Conservation (phyloP, 306 rosid species). For the Malus fusca region DNA sequence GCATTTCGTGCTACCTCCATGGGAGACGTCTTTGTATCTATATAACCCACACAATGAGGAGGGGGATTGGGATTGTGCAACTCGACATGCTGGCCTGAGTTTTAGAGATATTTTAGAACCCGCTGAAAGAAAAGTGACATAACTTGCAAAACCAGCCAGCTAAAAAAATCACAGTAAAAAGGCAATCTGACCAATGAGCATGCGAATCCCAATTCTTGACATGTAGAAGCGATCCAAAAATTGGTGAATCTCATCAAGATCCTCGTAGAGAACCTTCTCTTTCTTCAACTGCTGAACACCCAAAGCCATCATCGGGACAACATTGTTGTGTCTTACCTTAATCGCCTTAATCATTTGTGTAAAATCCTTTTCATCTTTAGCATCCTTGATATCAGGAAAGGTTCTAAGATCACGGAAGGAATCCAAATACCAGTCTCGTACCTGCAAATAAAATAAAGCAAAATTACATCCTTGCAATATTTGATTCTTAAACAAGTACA, state of each 20-base stretch:
- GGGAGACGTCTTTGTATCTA: constrained; percentile 88
- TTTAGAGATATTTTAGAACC: constrained; percentile 17
- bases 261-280: constrained; percentile 38
- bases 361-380: constrained; percentile 59
- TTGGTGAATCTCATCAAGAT: constrained; percentile 74
- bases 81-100: constrained; percentile 95
- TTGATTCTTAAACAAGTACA: background rate
- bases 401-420: constrained; percentile 85
- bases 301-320: constrained; percentile 92
- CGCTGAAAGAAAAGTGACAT: background rate
- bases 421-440: constrained; percentile 91
- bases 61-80: constrained; percentile 89
- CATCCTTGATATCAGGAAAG: constrained; percentile 65
- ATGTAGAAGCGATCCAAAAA: constrained; percentile 92
- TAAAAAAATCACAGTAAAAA: constrained; percentile 2
- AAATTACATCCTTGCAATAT: background rate
- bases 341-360: constrained; percentile 89
- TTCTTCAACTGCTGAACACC: constrained; percentile 97
- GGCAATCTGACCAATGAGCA: constrained; percentile 76
- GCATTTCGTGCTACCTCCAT: constrained; percentile 67
- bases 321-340: constrained; percentile 95
- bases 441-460: constrained; percentile 35
- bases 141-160: background rate
- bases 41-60: constrained; percentile 76
- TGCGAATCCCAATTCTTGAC: constrained; percentile 98